Percentiles rank a stretch among this genome's conserved stretches.
phyloP scores from a whole-genome alignment of 202 grass and related monocot species.

The Panicum hallii region DNA sequence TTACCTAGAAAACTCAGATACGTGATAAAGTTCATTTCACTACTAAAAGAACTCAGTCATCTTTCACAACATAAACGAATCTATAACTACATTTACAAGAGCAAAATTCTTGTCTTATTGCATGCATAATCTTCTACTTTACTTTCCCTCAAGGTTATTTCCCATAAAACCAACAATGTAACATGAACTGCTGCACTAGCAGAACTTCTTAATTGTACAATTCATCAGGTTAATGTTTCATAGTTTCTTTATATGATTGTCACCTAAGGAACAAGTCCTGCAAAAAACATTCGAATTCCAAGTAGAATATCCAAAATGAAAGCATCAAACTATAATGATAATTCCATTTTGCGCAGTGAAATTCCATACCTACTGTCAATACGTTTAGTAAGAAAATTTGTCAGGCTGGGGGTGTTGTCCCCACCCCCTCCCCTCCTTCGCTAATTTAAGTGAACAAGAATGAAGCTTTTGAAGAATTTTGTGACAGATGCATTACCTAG shows the following conservation, averaged over 20 bases:
- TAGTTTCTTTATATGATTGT: constrained; percentile 10
- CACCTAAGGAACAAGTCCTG: neutral
- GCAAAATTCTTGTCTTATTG: neutral
- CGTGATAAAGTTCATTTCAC: constrained; percentile 22
- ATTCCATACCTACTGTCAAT: neutral
- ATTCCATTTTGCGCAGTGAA: neutral
- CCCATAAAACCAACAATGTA: neutral
- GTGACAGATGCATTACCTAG: neutral
- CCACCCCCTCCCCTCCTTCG: neutral
- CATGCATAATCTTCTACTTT: neutral
- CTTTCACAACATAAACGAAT: neutral
- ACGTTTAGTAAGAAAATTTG: neutral
- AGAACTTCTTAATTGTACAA: neutral
- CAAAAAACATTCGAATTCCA: neutral
- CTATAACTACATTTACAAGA: neutral
- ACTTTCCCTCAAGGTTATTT: neutral
- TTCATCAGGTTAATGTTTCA: neutral
- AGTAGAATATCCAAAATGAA: neutral
- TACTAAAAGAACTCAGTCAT: neutral
- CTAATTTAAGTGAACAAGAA: neutral
- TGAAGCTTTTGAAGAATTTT: neutral
- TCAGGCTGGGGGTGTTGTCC: neutral
- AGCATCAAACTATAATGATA: neutral
- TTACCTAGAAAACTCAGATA: neutral
- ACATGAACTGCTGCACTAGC: neutral